Percentiles rank a stretch among this genome's conserved stretches.
phyloP scores from a whole-genome alignment of 371 early-diverging fungal species.

The Apophysomyces sp. region DNA sequence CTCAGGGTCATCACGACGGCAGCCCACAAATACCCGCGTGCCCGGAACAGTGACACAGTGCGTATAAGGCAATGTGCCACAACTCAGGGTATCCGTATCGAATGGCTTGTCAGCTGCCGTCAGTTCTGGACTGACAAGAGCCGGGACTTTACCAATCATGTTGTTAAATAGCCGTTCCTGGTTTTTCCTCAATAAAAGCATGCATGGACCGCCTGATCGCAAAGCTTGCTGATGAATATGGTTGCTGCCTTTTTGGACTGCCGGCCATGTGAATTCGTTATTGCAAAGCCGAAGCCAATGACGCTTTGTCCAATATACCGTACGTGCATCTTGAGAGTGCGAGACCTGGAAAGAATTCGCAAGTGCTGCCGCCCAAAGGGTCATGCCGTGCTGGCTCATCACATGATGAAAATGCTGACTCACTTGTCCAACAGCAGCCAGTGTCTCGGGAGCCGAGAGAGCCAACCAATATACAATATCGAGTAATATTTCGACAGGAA shows the following conservation, averaged over 20 bases:
- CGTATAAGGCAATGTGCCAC: constrained; percentile 6
- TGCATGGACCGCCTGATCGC: neutral
- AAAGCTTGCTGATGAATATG: neutral
- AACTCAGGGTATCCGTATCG: neutral
- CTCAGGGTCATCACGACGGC: neutral
- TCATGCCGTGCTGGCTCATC: neutral
- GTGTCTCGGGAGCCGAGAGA: neutral
- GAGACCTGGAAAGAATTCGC: neutral
- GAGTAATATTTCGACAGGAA: neutral
- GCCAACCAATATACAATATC: neutral
- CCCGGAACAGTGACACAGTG: neutral
- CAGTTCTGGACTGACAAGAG: neutral
- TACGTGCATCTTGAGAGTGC: neutral
- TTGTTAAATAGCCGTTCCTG: neutral
- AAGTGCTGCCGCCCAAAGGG: constrained; percentile 1
- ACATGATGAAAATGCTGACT: neutral
- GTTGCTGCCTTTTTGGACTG: neutral
- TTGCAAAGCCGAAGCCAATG: neutral
- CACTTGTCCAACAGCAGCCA: neutral
- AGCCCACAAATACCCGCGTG: neutral
- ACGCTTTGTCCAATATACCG: constrained; percentile 1
- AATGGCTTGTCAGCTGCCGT: neutral
- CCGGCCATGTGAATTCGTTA: neutral
- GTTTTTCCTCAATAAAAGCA: neutral
- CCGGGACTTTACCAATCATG: neutral